These are phyloP conservation scores for Solanum bulbocastanum DNA, from an alignment of 257 asterid species.

Conservation along the genomic window DNA sequence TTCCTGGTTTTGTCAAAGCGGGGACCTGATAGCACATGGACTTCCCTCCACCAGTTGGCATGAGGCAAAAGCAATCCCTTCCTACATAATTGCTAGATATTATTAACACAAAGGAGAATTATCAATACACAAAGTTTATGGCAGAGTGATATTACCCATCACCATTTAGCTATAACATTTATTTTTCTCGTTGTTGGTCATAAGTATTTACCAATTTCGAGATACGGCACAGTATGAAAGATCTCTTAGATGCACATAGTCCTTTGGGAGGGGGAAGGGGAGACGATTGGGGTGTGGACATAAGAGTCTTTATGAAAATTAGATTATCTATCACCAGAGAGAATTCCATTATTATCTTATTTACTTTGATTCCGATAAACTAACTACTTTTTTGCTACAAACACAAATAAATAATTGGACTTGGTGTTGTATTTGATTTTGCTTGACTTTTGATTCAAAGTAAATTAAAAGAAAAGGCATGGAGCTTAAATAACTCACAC, in stretches of 20 bases:
- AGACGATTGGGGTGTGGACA: not conserved
- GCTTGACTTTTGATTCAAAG: not conserved
- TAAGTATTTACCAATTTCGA: not conserved
- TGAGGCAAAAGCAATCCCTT: conserved; percentile 87
- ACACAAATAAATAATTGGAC: not conserved
- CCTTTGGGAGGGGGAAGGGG: not conserved
- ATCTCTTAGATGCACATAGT: not conserved
- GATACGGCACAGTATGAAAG: not conserved
- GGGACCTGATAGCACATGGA: conserved; percentile 96
- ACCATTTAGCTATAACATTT: not conserved
- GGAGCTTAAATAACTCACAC: not conserved
- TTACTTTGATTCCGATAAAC: not conserved
- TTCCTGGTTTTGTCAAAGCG: conserved; percentile 74
- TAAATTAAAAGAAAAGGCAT: not conserved
- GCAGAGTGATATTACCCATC: not conserved
- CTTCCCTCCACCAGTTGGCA: conserved; percentile 99
- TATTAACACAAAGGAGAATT: not conserved
- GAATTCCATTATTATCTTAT: not conserved
- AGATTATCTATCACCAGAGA: not conserved
- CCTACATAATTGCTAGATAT: conserved; percentile 31
- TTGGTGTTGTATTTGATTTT: not conserved
- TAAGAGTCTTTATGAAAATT: not conserved
- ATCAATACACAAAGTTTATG: not conserved
- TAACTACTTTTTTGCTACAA: not conserved
- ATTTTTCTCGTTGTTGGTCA: not conserved